A percentile compares a stretch with the other conserved stretches of the same genome.
These are phyloP conservation scores for Papiliotrema fonsecae DNA, from an alignment of 1,284 basidiomycete genomes.

Conservation along the genomic window DNA sequence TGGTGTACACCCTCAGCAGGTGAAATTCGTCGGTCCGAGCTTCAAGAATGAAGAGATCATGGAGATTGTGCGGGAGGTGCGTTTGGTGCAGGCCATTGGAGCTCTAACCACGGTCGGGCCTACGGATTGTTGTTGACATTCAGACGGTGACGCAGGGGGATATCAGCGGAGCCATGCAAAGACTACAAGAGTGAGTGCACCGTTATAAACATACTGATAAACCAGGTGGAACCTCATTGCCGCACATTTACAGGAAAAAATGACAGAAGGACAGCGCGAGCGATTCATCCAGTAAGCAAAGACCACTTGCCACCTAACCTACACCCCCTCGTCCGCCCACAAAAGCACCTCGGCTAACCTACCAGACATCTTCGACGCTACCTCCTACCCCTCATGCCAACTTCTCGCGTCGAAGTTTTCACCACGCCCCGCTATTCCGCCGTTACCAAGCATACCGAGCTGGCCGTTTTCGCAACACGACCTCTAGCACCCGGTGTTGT, in stretches of 20 bases:
- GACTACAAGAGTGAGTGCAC: conserved; percentile 27
- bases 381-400: conserved; percentile 31
- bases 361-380: conserved; percentile 41
- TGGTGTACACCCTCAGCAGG: conserved; percentile 46
- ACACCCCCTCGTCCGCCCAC: too few relatives aligned
- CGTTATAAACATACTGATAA: not conserved
- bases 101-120: too few relatives aligned
- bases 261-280: conserved; percentile 27
- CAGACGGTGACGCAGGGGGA: conserved; percentile 22
- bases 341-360: too few relatives aligned
- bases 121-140: conserved; percentile 8
- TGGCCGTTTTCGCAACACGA: conserved; percentile 42
- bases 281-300: conserved; percentile 29
- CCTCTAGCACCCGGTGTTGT: conserved; percentile 26
- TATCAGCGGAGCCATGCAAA: conserved; percentile 19
- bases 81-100: too few relatives aligned
- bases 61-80: conserved; percentile 33
- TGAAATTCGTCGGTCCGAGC: conserved; percentile 37
- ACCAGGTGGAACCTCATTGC: conserved; percentile 32
- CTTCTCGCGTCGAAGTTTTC: conserved; percentile 42
- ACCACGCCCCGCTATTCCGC: conserved; percentile 39
- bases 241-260: conserved; percentile 30
- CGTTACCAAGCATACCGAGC: conserved; percentile 40
- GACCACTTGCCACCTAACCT: too few relatives aligned
- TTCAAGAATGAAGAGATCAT: conserved; percentile 36